Evolutionary conservation across 768 basidiomycete species (phyloP).

Genomic region (Rhizopogon roseolus): DNA sequence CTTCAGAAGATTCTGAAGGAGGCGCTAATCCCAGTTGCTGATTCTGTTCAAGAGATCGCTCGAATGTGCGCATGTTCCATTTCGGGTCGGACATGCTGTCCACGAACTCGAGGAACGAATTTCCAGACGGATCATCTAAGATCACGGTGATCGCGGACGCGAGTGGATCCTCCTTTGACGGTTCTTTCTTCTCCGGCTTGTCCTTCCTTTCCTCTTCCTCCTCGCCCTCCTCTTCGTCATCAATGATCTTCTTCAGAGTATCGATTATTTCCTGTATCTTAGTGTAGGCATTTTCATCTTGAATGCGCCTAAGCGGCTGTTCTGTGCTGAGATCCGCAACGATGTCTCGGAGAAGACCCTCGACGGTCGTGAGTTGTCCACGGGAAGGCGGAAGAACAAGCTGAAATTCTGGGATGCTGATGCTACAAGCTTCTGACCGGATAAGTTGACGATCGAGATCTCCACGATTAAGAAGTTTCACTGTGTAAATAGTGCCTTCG

Average conservation of each 20-base stretch:
- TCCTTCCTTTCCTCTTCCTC: slow-evolving; percentile 31
- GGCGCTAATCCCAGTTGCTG: slow-evolving; percentile 68
- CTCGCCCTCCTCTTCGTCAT: slow-evolving; percentile 51
- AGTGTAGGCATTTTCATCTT: slow-evolving; percentile 64
- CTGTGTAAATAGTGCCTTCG: slow-evolving; percentile 80
- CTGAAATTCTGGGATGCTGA: slow-evolving; percentile 82
- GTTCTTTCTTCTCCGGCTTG: slow-evolving; percentile 23
- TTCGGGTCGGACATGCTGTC: slow-evolving; percentile 87
- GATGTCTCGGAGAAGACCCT: slow-evolving; percentile 85
- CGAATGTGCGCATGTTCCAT: slow-evolving; percentile 86
- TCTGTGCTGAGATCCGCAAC: slow-evolving; percentile 73
- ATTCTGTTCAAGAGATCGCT: slow-evolving; percentile 77
- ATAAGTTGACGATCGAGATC: slow-evolving; percentile 94
- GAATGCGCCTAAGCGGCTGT: slow-evolving; percentile 79
- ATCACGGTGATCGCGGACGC: slow-evolving; percentile 75
- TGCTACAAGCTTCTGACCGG: slow-evolving; percentile 77
- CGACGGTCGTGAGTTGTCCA: slow-evolving; percentile 95
- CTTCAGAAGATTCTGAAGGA: slow-evolving; percentile 33
- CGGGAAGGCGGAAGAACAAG: slow-evolving; percentile 86
- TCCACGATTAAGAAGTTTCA: slow-evolving; percentile 61
- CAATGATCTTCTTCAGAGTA: slow-evolving; percentile 58
- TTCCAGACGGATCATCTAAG: slow-evolving; percentile 91
- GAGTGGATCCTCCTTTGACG: slow-evolving; percentile 39
- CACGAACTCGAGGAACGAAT: slow-evolving; percentile 92
- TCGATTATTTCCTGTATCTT: slow-evolving; percentile 78